Evolutionary conservation across 1,284 basidiomycete species (phyloP).

Genomic region (Malassezia dermatis): DNA sequence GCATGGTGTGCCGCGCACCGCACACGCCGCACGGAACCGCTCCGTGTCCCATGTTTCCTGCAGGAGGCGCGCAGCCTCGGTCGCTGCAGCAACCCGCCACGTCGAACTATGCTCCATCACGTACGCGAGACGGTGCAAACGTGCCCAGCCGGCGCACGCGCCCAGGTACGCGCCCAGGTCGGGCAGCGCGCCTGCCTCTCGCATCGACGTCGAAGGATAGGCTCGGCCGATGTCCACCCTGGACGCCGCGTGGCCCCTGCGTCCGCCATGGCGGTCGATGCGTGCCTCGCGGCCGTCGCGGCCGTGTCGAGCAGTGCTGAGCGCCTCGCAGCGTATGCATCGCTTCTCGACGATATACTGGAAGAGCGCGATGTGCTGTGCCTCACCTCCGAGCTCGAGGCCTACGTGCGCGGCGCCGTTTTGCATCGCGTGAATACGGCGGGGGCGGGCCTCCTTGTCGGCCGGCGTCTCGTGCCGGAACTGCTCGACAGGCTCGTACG

Average conservation of each 20-base stretch:
- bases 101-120: not conserved
- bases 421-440: conserved; percentile 4
- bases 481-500: not conserved
- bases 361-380: not conserved
- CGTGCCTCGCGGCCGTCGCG: conserved; percentile 4
- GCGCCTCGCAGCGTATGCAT: conserved; percentile 1
- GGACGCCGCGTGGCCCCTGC: not conserved
- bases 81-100: not conserved
- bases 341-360: not conserved
- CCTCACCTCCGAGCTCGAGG: not conserved
- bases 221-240: not conserved
- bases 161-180: not conserved
- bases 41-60: conserved; percentile 10
- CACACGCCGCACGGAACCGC: conserved; percentile 10
- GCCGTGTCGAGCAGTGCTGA: not conserved
- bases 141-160: conserved; percentile 6
- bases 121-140: conserved; percentile 2
- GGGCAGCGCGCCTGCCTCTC: not conserved
- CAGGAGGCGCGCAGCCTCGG: conserved; percentile 1
- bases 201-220: not conserved
- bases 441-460: conserved; percentile 12
- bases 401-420: conserved; percentile 1
- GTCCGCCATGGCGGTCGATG: conserved; percentile 1
- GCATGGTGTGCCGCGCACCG: conserved; percentile 1
- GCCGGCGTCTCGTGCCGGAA: not conserved